Base-by-base conservation (phyloP, 345 rosid species). In the Rhodamnia rubescens region DNA sequence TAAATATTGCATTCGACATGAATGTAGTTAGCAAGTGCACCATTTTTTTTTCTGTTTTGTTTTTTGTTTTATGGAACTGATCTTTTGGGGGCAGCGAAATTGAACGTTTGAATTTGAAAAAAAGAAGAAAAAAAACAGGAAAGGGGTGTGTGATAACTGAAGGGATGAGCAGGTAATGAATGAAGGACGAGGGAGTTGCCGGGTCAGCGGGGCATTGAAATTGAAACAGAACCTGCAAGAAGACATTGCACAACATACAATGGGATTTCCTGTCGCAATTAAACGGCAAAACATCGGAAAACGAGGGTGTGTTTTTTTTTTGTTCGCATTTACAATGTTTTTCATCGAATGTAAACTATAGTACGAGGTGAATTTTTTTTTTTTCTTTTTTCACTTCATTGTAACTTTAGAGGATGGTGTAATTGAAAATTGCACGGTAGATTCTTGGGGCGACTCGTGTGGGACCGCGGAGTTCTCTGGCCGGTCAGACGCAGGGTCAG, bases 121-220 rank as follows among this genome's bases (percentile, higher is more conserved):
- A 69, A 12, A 32, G 57, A 84, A 58, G n/a, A 61, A 50, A 36
- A 36, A 36, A 36, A n/a, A n/a, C 29, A 7, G 8, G 44, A 26
- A 64, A 16, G 2, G 20, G 81, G 50, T 40, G 9, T 11, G 13
- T n/a, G 53, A 49, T 36, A 55, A 51, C 26, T 29, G 84, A 36
- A 16, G 84, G 54, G 84, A 54, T 24, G 84, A 49, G 55, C 57
- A 50, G 47, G 84, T 47, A 82, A 75, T 84, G 56, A 85, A 88
- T 85, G 86, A 51, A 82, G 27, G 44, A 74, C 47, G 59, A 52
- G 84, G 90, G 86, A 15, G 83, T 78, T 86, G 89, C 87, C 84
- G 74, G 86, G 90, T 88, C 91, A 87, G 86, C 89, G 84, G 84
- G 82, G 85, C 87, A 87, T 86, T 81, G 89, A 88, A 87, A 87